Evolutionary conservation across 2,329 filamentous ascomycete species (phyloP).

Genomic region (Albifimbria verrucaria): DNA sequence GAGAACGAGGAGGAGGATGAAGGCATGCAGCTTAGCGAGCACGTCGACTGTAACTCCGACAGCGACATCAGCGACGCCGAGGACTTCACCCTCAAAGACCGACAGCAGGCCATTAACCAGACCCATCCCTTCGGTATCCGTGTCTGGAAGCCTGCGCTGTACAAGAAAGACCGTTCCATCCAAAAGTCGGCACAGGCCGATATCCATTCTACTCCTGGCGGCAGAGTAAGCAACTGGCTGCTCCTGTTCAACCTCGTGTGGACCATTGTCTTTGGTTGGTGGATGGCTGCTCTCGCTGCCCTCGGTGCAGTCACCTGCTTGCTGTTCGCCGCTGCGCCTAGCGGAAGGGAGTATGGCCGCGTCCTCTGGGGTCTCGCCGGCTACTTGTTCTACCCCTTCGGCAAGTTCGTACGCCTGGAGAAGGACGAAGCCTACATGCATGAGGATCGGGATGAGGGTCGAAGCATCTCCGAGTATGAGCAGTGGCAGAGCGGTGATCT

Average conservation of each 20-base stretch:
- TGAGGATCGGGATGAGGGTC: slow-evolving; percentile 91
- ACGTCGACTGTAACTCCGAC: slow-evolving; percentile 62
- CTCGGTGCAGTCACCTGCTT: slow-evolving; percentile 76
- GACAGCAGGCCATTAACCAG: slow-evolving; percentile 96
- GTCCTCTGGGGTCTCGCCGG: slow-evolving; percentile 79
- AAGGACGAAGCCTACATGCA: slow-evolving; percentile 92
- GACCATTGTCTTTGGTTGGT: slow-evolving; percentile 94
- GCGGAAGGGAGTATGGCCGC: slow-evolving; percentile 79
- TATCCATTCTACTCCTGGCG: slow-evolving; percentile 91
- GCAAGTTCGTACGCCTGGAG: slow-evolving; percentile 89
- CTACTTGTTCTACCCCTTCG: slow-evolving; percentile 95
- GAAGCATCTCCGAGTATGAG: slow-evolving; percentile 97
- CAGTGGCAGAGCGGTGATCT: slow-evolving; percentile 98
- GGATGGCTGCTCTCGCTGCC: slow-evolving; percentile 77
- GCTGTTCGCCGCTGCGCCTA: slow-evolving; percentile 72
- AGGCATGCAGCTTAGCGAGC: slow-evolving; percentile 42
- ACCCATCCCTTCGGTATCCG: slow-evolving; percentile 98
- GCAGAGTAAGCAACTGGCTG: slow-evolving; percentile 79
- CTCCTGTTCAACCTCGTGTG: slow-evolving; percentile 86
- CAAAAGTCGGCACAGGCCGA: slow-evolving; percentile 95
- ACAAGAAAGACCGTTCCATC: slow-evolving; percentile 96
- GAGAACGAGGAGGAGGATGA: slow-evolving; percentile 27
- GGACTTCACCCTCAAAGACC: slow-evolving; percentile 95
- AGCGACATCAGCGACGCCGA: slow-evolving; percentile 83
- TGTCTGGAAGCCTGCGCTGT: slow-evolving; percentile 97